These are phyloP conservation scores for Colletotrichum orchidophilum DNA, from an alignment of 2,329 filamentous ascomycete species.

Conservation along the genomic window DNA sequence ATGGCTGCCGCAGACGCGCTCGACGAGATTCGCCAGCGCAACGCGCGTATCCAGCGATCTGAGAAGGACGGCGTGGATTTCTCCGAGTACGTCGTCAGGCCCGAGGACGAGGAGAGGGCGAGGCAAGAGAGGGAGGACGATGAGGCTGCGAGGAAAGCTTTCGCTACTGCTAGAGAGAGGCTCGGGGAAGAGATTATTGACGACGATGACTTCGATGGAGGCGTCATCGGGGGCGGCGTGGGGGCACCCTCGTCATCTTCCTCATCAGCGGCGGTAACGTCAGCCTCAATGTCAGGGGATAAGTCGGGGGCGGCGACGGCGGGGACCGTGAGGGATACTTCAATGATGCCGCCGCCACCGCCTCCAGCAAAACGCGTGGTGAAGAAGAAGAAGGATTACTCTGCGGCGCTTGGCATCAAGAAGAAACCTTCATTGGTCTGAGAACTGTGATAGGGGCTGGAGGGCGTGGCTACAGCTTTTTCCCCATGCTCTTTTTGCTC, in stretches of 20 bases:
- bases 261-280: constrained; percentile 23
- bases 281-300: constrained; percentile 28
- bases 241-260: constrained; percentile 28
- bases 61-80: constrained; percentile 74
- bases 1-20: constrained; percentile 97
- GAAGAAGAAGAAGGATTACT: constrained; percentile 88
- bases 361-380: constrained; percentile 78
- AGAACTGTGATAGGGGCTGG: neutral
- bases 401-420: constrained; percentile 83
- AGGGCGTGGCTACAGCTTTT: neutral
- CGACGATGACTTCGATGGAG: constrained; percentile 36
- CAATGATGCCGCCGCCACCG: constrained; percentile 46
- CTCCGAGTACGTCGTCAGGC: constrained; percentile 60
- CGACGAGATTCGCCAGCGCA: constrained; percentile 92
- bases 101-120: constrained; percentile 67
- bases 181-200: constrained; percentile 59
- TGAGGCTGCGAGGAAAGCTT: constrained; percentile 82
- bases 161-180: constrained; percentile 69
- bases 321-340: constrained; percentile 43
- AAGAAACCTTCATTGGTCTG: constrained; percentile 74
- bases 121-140: constrained; percentile 83
- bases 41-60: constrained; percentile 85
- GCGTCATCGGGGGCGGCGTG: neutral
- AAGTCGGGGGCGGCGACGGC: constrained; percentile 38
- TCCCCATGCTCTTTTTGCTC: neutral